phyloP scores from a whole-genome alignment of 2,329 filamentous ascomycete species.

The Penicillium sp. region DNA sequence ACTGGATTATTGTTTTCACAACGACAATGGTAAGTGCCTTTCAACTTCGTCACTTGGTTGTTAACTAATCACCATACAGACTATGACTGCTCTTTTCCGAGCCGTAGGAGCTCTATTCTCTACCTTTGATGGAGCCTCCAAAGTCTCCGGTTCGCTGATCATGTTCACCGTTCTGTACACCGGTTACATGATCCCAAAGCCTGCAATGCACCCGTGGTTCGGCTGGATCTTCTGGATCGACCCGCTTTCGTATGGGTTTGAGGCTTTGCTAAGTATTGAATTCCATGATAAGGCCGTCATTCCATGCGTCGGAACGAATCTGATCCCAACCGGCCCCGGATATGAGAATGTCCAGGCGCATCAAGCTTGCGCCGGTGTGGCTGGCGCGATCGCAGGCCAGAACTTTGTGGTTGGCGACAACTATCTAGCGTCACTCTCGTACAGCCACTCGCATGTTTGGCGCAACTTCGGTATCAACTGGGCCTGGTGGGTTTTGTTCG shows the following conservation, averaged over 20 bases:
- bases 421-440: slow-evolving; percentile 57
- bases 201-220: slow-evolving; percentile 54
- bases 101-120: slow-evolving; percentile 55
- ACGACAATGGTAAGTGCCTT: slow-evolving; percentile 49
- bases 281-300: slow-evolving; percentile 34
- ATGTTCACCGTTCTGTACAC: slow-evolving; percentile 39
- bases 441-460: slow-evolving; percentile 55
- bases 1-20: slow-evolving; percentile 54
- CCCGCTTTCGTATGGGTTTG: slow-evolving; percentile 40
- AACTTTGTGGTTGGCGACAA: slow-evolving; percentile 56
- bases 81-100: slow-evolving; percentile 60
- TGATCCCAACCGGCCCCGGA: slow-evolving; percentile 36
- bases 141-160: slow-evolving; percentile 46
- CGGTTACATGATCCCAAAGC: slow-evolving; percentile 47
- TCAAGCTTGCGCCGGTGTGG: slow-evolving; percentile 51
- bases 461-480: slow-evolving; percentile 62
- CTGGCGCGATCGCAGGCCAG: slow-evolving; percentile 53
- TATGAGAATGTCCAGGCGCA: slow-evolving; percentile 23
- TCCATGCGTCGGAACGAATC: slow-evolving; percentile 36
- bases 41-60: not conserved
- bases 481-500: slow-evolving; percentile 62
- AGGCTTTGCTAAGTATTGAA: slow-evolving; percentile 39
- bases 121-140: slow-evolving; percentile 60
- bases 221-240: slow-evolving; percentile 47
- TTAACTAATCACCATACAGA: slow-evolving; percentile 30